phyloP scores from a whole-genome alignment of 805 yeast species.

The Pichia nanzhaoensis region DNA sequence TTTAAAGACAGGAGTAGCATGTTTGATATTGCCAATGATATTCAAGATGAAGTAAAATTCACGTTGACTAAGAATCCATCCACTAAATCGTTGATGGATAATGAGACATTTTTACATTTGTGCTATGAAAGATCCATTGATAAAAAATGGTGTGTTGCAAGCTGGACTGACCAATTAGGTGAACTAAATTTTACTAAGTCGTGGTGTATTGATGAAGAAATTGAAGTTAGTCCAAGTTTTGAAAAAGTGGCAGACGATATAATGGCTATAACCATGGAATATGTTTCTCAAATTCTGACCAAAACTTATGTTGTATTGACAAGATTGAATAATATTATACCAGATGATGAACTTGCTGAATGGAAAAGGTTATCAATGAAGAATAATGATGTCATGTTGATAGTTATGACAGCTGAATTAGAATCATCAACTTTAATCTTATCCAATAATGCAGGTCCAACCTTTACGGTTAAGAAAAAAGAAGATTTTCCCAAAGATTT shows the following conservation, averaged over 20 bases:
- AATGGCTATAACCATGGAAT: slow-evolving; percentile 49
- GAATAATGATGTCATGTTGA: slow-evolving; percentile 47
- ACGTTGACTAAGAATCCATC: slow-evolving; percentile 34
- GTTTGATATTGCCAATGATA: slow-evolving; percentile 34
- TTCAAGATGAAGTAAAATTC: slow-evolving; percentile 39
- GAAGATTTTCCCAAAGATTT: slow-evolving; percentile 19
- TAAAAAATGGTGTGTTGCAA: slow-evolving; percentile 76
- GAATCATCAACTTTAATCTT: slow-evolving; percentile 40
- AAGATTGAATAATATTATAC: slow-evolving; percentile 63
- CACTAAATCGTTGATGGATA: slow-evolving; percentile 38
- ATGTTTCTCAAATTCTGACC: slow-evolving; percentile 37
- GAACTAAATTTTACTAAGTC: slow-evolving; percentile 52
- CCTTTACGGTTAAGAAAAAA: slow-evolving; percentile 1
- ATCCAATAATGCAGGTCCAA: slow-evolving; percentile 19
- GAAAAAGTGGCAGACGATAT: slow-evolving; percentile 59
- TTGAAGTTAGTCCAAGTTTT: slow-evolving; percentile 28
- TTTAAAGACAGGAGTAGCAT: slow-evolving; percentile 29
- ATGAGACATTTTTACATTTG: slow-evolving; percentile 75
- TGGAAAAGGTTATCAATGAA: slow-evolving; percentile 69
- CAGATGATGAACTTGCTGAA: slow-evolving; percentile 74
- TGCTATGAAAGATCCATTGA: slow-evolving; percentile 81
- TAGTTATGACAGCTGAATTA: slow-evolving; percentile 63
- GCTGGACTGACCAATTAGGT: slow-evolving; percentile 84
- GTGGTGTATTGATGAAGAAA: slow-evolving; percentile 43
- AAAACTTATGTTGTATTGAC: slow-evolving; percentile 62